phyloP scores from a whole-genome alignment of 2,329 filamentous ascomycete genomes.

The Xylariaceae sp. region DNA sequence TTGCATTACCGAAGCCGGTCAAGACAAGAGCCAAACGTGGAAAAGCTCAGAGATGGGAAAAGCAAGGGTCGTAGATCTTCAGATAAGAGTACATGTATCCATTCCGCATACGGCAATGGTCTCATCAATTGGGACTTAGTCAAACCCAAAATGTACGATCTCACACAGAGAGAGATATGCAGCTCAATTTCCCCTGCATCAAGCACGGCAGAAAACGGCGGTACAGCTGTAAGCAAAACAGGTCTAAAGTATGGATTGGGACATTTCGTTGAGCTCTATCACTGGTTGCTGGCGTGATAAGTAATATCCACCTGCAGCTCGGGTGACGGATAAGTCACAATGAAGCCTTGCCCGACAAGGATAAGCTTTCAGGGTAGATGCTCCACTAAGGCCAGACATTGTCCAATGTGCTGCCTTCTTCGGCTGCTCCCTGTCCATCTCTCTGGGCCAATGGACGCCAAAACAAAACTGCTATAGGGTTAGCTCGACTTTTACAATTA shows the following conservation, averaged over 20 bases:
- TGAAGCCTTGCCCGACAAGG: slow-evolving; percentile 16
- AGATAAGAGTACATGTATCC: neutral
- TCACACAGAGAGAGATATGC: no score
- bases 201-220: neutral
- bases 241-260: neutral
- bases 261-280: neutral
- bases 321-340: slow-evolving; percentile 10
- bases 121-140: no score
- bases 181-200: neutral
- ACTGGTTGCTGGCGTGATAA: slow-evolving; percentile 12
- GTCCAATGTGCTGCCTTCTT: slow-evolving; percentile 18
- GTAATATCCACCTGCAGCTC: slow-evolving; percentile 12
- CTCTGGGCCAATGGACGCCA: slow-evolving; percentile 8
- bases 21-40: neutral
- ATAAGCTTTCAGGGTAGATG: slow-evolving; percentile 9
- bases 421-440: slow-evolving; percentile 24
- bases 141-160: no score
- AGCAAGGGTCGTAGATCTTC: neutral
- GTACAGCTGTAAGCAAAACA: neutral
- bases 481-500: slow-evolving; percentile 2
- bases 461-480: neutral
- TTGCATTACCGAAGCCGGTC: slow-evolving; percentile 7
- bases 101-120: neutral
- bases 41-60: neutral
- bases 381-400: slow-evolving; percentile 14